phyloP scores from a whole-genome alignment of 1,284 basidiomycete species.

The Trichosporon ovoides region DNA sequence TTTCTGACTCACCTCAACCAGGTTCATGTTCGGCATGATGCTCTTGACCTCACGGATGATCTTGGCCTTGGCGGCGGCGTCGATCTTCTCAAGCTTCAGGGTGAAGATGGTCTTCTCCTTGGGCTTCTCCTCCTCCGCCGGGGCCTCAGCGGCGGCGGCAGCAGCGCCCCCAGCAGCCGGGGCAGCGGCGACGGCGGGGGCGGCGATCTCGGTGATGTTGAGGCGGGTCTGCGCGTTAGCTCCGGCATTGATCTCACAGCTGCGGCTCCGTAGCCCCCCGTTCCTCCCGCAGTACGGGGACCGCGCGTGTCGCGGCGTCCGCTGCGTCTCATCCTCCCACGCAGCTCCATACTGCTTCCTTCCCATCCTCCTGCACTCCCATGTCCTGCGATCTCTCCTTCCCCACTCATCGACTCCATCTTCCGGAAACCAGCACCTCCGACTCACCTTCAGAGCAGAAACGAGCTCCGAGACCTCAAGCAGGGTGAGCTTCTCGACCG shows the following conservation, averaged over 20 bases:
- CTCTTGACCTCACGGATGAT: constrained; percentile 98
- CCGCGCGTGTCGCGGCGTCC: too few relatives aligned
- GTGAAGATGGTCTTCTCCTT: constrained; percentile 99
- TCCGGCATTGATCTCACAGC: too few relatives aligned
- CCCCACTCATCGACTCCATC: too few relatives aligned
- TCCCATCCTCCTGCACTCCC: too few relatives aligned
- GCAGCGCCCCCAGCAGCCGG: constrained; percentile 56
- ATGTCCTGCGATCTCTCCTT: too few relatives aligned
- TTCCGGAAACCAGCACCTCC: too few relatives aligned
- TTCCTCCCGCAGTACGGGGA: too few relatives aligned
- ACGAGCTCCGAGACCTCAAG: constrained; percentile 98
- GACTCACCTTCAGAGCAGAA: constrained; percentile 73
- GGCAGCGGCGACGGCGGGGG: constrained; percentile 71
- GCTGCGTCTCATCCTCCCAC: too few relatives aligned
- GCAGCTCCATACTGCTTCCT: too few relatives aligned
- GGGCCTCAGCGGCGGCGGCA: constrained; percentile 49
- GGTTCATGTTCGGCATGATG: constrained; percentile 83
- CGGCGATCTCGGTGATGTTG: constrained; percentile 96
- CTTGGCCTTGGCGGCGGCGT: constrained; percentile 86
- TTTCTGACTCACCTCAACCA: constrained; percentile 74
- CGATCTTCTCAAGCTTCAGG: constrained; percentile 88
- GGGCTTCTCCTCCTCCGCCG: constrained; percentile 76
- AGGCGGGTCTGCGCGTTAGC: constrained; percentile 65
- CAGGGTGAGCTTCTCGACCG: constrained; percentile 83
- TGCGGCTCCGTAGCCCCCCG: too few relatives aligned